Conservation (phyloP, 306 rosid species). For the Cucurbita maxima region DNA sequence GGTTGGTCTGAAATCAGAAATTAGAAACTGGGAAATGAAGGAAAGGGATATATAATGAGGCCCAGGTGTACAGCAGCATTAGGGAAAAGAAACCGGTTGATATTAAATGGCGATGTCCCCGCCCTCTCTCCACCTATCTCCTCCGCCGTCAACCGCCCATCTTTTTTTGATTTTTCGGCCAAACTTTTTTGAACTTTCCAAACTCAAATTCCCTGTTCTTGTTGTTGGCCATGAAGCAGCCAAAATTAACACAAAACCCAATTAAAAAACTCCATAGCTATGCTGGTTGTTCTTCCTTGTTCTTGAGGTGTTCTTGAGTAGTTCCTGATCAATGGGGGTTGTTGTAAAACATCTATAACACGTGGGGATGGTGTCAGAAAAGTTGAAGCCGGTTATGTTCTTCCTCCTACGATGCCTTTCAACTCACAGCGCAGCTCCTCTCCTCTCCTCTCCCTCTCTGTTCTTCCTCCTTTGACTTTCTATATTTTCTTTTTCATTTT, state of each 20-base stretch:
- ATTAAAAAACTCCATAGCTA: not conserved
- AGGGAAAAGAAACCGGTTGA: not conserved
- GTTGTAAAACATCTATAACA: not conserved
- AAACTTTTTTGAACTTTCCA: not conserved
- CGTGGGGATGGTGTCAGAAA: not conserved
- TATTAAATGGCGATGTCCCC: not conserved
- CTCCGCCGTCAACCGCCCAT: constrained; percentile 8
- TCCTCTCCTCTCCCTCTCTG: not conserved
- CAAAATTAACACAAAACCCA: not conserved
- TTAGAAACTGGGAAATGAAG: not conserved
- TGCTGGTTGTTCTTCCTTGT: not conserved
- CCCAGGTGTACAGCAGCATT: not conserved
- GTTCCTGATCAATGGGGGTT: not conserved
- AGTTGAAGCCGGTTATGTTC: not conserved
- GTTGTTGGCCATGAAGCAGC: not conserved
- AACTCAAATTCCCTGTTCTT: not conserved
- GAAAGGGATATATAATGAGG: not conserved
- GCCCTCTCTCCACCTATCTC: not conserved
- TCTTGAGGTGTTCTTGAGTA: not conserved
- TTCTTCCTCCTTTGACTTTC: not conserved
- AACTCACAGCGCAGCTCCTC: not conserved
- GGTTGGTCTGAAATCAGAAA: not conserved
- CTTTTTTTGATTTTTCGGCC: not conserved
- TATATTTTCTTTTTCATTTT: not conserved
- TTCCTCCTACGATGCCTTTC: not conserved